Evolutionary conservation across 2,329 filamentous ascomycete genomes (phyloP).

Genomic region (Cladophialophora psammophila): DNA sequence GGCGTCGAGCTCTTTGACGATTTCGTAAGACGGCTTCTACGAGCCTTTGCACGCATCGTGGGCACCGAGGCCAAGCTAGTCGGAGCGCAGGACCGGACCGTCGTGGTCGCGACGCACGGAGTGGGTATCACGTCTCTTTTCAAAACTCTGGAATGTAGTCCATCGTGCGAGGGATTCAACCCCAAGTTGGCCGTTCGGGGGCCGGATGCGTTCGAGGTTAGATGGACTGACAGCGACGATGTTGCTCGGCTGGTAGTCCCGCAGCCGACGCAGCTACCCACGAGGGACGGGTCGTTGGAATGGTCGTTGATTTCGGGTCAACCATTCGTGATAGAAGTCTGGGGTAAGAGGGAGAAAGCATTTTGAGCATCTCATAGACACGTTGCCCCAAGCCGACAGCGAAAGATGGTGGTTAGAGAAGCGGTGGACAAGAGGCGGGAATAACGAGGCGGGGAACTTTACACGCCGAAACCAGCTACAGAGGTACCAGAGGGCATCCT

Average conservation of each 20-base stretch:
- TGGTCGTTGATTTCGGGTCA: slow-evolving; percentile 25
- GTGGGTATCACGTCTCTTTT: slow-evolving; percentile 33
- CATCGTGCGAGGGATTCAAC: slow-evolving; percentile 29
- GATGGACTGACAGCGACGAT: slow-evolving; percentile 36
- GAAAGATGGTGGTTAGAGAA: not conserved
- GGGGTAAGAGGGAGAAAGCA: slow-evolving; percentile 36
- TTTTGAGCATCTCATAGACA: slow-evolving; percentile 3
- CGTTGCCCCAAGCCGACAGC: not conserved
- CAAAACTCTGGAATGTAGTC: slow-evolving; percentile 26
- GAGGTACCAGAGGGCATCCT: not conserved
- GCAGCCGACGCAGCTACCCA: slow-evolving; percentile 23
- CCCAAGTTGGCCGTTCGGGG: slow-evolving; percentile 28
- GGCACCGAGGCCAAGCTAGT: slow-evolving; percentile 20
- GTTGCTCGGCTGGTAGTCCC: slow-evolving; percentile 26
- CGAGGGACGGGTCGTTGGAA: slow-evolving; percentile 25
- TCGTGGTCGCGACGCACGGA: slow-evolving; percentile 34
- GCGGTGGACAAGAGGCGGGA: not conserved
- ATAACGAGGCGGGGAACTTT: not conserved
- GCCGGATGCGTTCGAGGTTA: slow-evolving; percentile 31
- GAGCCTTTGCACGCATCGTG: slow-evolving; percentile 27
- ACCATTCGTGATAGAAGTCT: slow-evolving; percentile 33
- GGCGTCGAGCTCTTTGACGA: slow-evolving; percentile 34
- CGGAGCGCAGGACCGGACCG: slow-evolving; percentile 19
- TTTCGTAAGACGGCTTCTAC: slow-evolving; percentile 29
- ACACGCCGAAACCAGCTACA: not conserved